Base-by-base conservation (phyloP, 805 yeast species). In the Kluyveromyces lactis region DNA sequence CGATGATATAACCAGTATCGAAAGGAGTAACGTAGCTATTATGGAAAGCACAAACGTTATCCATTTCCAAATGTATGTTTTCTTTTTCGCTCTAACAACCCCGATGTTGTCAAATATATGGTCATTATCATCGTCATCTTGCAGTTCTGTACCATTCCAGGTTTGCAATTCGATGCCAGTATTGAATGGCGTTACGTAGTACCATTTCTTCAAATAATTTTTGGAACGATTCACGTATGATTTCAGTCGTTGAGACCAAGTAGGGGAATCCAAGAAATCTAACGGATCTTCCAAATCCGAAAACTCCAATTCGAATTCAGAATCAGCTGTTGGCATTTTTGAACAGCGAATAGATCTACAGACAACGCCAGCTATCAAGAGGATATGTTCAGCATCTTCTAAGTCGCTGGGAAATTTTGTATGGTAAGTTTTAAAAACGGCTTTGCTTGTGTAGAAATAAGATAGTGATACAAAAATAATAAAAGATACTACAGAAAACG, bases 251-350 rank as follows among this genome's bases (percentile, higher is more conserved):
- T 34, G 30, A 4, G 30, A 15, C 37, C 37, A 34, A 4, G 30
- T 15, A 2, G 30, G 18, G n/a, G 37, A 21, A 13, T 34, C 30
- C 11, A 9, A 4, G 13, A 34, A 24, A 12, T 13, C 17, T 26
- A 17, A 13, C 6, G 37, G 30, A 17, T 34, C 37, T 2, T 34
- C 37, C 9, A 34, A 13, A 34, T 24, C 37, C 13, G 27, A 26
- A 18, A 34, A 16, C 9, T 34, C 37, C 15, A 34, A 26, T 12
- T 34, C 37, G 37, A 26, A 34, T n/a, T 34, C 37, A 13, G 29
- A 24, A 32, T 18, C 35, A 6, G 27, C 26, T n/a, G 18, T n/a
- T n/a, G n/a, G n/a, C n/a, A n/a, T n/a, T n/a, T n/a, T n/a, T n/a
- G n/a, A n/a, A n/a, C n/a, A n/a, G n/a, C n/a, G n/a, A n/a, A n/a